Conservation (phyloP, 192 early-diverging fungal species). For the Mortierella hygrophila region DNA sequence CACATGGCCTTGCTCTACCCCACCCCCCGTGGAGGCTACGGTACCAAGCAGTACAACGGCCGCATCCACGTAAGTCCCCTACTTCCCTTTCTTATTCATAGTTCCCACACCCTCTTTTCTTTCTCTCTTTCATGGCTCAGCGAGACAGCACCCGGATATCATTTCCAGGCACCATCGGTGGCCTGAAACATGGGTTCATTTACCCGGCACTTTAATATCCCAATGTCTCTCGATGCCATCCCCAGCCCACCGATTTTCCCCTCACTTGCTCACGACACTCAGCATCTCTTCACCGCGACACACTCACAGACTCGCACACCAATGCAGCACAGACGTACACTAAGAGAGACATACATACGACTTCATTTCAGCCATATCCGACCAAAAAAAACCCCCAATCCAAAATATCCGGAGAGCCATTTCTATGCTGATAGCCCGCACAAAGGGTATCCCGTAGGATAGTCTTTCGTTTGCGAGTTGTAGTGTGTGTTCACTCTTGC, state of each 20-base stretch:
- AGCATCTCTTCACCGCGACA: neutral
- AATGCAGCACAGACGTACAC: neutral
- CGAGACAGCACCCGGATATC: no score
- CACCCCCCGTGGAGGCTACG: constrained; percentile 41
- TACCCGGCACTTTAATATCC: neutral
- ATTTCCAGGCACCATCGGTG: neutral
- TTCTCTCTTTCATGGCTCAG: neutral
- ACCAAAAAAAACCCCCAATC: neutral
- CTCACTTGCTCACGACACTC: neutral
- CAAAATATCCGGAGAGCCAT: neutral
- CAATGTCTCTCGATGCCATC: neutral
- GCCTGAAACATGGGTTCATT: neutral
- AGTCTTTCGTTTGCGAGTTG: neutral
- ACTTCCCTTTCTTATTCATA: neutral
- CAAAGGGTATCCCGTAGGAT: neutral
- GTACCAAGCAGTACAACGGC: constrained; percentile 37
- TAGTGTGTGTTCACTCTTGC: neutral
- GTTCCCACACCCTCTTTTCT: neutral
- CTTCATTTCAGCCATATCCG: neutral
- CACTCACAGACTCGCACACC: no score
- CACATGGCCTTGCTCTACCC: constrained; percentile 49
- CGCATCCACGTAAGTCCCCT: constrained; percentile 36
- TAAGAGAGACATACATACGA: neutral
- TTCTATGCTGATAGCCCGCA: neutral
- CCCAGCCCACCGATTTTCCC: neutral